These are phyloP conservation scores for Sclerotinia minor DNA, from an alignment of 2,329 filamentous ascomycete species.

Conservation along the genomic window DNA sequence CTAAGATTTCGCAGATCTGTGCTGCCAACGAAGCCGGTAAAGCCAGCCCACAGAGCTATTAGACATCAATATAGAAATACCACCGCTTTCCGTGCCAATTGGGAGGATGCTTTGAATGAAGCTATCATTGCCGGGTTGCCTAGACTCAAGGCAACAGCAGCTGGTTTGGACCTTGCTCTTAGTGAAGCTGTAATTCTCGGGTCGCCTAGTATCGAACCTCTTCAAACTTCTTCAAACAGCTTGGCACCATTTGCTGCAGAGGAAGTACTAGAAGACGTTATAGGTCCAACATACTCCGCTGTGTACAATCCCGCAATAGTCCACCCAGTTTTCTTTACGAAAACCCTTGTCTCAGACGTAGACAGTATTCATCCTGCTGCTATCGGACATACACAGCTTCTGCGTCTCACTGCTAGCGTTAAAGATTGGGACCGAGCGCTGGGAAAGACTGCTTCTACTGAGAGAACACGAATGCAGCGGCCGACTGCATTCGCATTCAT, in stretches of 20 bases:
- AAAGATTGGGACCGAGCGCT: conserved; percentile 34
- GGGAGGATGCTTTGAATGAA: conserved; percentile 36
- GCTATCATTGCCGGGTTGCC: conserved; percentile 33
- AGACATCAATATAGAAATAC: conserved; percentile 30
- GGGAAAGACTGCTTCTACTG: conserved; percentile 26
- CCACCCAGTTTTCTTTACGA: conserved; percentile 32
- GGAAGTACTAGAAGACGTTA: not conserved
- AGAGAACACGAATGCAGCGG: conserved; percentile 28
- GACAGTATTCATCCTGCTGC: conserved; percentile 29
- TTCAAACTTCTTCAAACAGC: not conserved
- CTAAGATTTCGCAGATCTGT: conserved; percentile 23
- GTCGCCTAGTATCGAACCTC: conserved; percentile 25
- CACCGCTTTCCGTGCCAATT: conserved; percentile 29
- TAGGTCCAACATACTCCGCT: not conserved
- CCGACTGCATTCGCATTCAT: conserved; percentile 7
- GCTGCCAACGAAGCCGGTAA: conserved; percentile 8
- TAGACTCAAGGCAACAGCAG: conserved; percentile 15
- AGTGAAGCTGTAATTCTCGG: conserved; percentile 27
- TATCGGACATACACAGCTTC: conserved; percentile 23
- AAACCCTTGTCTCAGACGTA: conserved; percentile 23
- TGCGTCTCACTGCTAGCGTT: conserved; percentile 20
- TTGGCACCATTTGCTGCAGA: not conserved
- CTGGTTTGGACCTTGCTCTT: conserved; percentile 32
- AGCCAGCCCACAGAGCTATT: conserved; percentile 25
- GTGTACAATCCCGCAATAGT: conserved; percentile 28